Conservation (phyloP, 1,284 basidiomycete species). For the Fistulinella cinereoalba region DNA sequence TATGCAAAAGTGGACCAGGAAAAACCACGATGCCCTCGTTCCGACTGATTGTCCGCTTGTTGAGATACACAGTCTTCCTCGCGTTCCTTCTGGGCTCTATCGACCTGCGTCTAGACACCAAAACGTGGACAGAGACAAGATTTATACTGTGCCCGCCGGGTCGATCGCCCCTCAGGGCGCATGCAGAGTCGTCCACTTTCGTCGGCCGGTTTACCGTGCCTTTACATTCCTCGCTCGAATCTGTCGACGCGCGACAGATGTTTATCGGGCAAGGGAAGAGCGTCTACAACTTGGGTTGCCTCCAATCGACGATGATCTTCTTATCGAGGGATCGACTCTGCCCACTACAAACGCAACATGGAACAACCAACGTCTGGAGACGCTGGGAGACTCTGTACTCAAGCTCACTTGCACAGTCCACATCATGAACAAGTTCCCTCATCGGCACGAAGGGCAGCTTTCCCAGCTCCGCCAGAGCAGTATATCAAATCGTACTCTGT, state of each 20-base stretch:
- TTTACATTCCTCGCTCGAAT: constrained; percentile 63
- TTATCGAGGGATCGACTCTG: constrained; percentile 72
- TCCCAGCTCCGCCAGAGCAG: constrained; percentile 57
- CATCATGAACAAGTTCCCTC: constrained; percentile 69
- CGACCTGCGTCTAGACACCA: constrained; percentile 32
- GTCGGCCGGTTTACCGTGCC: constrained; percentile 44
- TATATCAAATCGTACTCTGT: constrained; percentile 67
- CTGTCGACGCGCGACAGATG: constrained; percentile 61
- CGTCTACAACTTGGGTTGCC: constrained; percentile 56
- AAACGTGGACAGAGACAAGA: constrained; percentile 15
- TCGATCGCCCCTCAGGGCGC: constrained; percentile 51
- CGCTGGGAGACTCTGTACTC: constrained; percentile 78
- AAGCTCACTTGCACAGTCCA: constrained; percentile 74
- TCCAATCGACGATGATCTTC: constrained; percentile 50
- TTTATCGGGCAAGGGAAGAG: constrained; percentile 56
- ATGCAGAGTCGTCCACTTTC: constrained; percentile 51
- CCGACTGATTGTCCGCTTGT: constrained; percentile 57
- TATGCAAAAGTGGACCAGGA: constrained; percentile 50
- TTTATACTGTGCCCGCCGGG: constrained; percentile 30
- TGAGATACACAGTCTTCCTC: constrained; percentile 46
- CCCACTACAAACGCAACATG: constrained; percentile 60
- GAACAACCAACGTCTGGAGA: constrained; percentile 82
- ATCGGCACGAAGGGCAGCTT: constrained; percentile 80
- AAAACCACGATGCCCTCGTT: constrained; percentile 41
- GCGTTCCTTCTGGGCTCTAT: constrained; percentile 45